A percentile compares a stretch with the other conserved stretches of the same genome.
Evolutionary conservation across 805 yeast species (phyloP).

Genomic region (Candida sphagnicola): DNA sequence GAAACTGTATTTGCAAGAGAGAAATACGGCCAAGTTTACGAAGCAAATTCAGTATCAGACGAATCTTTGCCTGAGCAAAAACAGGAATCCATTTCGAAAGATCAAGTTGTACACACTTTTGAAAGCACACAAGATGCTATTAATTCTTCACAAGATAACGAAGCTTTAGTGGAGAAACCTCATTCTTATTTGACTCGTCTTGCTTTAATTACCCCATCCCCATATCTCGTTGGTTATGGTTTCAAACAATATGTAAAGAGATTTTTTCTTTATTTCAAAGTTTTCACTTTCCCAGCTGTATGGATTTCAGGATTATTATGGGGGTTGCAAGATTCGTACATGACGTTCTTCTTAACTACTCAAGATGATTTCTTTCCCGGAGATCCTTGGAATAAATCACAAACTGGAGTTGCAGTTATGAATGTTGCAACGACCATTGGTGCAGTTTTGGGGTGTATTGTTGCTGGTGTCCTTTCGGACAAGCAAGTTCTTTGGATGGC

Average conservation of each 20-base stretch:
- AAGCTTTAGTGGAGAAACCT: constrained; percentile 7
- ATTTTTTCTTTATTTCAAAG: constrained; percentile 47
- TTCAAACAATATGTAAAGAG: constrained; percentile 60
- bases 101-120: constrained; percentile 14
- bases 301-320: constrained; percentile 67
- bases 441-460: constrained; percentile 61
- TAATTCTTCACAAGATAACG: constrained; percentile 2
- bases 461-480: constrained; percentile 60
- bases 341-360: constrained; percentile 70
- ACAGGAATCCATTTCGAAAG: background rate
- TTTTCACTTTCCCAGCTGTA: constrained; percentile 62
- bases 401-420: constrained; percentile 70
- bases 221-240: constrained; percentile 61
- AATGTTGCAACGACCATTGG: constrained; percentile 68
- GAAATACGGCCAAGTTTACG: constrained; percentile 18
- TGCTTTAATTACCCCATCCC: constrained; percentile 49
- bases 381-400: constrained; percentile 62
- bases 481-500: constrained; percentile 58
- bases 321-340: constrained; percentile 77
- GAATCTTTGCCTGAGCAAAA: background rate
- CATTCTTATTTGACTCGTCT: constrained; percentile 45
- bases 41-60: constrained; percentile 7
- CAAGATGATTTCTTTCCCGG: constrained; percentile 66
- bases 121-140: constrained; percentile 1
- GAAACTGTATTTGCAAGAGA: constrained; percentile 68